phyloP scores from a whole-genome alignment of 75 land plant species.

The Isoetes taiwanensis region DNA sequence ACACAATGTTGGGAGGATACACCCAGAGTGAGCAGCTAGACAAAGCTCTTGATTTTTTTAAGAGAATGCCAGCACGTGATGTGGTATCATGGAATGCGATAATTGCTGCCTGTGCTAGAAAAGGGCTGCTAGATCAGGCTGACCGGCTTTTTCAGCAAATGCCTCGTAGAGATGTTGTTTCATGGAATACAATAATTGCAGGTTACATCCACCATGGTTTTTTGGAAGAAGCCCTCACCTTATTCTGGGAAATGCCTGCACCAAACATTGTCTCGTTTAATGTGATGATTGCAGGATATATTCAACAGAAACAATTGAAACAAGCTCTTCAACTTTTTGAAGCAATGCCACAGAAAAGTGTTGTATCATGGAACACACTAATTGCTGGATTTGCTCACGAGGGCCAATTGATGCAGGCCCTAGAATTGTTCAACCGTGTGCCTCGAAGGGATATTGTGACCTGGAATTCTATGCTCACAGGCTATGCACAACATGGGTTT shows the following conservation, averaged over 20 bases:
- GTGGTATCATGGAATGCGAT: not conserved
- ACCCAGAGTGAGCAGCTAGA: conserved; percentile 1
- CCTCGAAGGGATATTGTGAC: not conserved
- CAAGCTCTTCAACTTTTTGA: not conserved
- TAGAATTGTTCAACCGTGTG: not conserved
- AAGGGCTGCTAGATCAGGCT: not conserved
- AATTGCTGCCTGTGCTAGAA: not conserved
- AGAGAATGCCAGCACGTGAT: not conserved
- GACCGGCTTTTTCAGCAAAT: not conserved
- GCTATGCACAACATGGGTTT: not conserved
- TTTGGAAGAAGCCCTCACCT: not conserved
- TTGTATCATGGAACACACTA: not conserved
- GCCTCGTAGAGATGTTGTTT: conserved; percentile 2
- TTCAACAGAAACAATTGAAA: not conserved
- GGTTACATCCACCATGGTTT: not conserved
- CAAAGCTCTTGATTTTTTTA: not conserved
- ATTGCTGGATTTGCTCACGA: not conserved
- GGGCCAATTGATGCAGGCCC: not conserved
- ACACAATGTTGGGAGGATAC: not conserved
- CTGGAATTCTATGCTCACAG: not conserved
- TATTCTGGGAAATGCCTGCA: not conserved
- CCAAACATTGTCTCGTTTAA: not conserved
- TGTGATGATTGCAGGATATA: not conserved
- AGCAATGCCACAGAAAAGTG: not conserved
- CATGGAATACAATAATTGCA: not conserved